Conservation (phyloP, 1,284 basidiomycete species). For the Taiwanofungus camphoratus region DNA sequence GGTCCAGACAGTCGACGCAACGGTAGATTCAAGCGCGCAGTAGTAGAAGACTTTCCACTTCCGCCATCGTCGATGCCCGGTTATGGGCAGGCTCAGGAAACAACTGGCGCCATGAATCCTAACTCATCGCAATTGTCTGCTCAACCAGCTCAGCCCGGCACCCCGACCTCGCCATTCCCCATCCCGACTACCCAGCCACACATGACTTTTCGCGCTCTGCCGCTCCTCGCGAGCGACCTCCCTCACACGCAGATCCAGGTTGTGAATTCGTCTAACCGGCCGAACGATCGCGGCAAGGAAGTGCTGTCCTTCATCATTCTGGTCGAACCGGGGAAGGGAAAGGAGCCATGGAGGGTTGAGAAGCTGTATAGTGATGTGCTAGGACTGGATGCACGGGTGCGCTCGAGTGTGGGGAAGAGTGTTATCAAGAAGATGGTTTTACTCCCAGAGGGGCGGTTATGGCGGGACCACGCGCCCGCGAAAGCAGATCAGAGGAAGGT, state of each 20-base stretch:
- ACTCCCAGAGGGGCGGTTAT: constrained; percentile 88
- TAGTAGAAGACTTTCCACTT: constrained; percentile 33
- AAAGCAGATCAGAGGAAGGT: constrained; percentile 95
- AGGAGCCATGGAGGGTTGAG: constrained; percentile 84
- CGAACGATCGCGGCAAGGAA: constrained; percentile 85
- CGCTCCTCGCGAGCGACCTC: constrained; percentile 63
- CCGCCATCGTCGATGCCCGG: constrained; percentile 20
- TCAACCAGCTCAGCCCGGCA: constrained; percentile 6
- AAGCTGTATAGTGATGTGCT: constrained; percentile 92
- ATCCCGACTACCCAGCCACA: constrained; percentile 19
- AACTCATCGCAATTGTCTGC: neutral
- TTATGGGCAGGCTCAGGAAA: neutral
- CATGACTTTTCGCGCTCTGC: constrained; percentile 59
- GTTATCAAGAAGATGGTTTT: constrained; percentile 73
- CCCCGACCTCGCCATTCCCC: constrained; percentile 24
- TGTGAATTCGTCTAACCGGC: constrained; percentile 70
- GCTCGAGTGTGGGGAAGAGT: constrained; percentile 61
- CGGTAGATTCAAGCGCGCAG: constrained; percentile 13
- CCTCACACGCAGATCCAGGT: constrained; percentile 58
- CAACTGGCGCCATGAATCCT: neutral
- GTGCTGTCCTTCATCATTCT: constrained; percentile 77
- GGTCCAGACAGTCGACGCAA: neutral
- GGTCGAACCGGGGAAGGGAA: constrained; percentile 58
- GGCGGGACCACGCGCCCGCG: constrained; percentile 95
- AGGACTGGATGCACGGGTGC: constrained; percentile 69